Conservation (phyloP, 176 grass and related monocot genomes). For the Oryza officinalis region DNA sequence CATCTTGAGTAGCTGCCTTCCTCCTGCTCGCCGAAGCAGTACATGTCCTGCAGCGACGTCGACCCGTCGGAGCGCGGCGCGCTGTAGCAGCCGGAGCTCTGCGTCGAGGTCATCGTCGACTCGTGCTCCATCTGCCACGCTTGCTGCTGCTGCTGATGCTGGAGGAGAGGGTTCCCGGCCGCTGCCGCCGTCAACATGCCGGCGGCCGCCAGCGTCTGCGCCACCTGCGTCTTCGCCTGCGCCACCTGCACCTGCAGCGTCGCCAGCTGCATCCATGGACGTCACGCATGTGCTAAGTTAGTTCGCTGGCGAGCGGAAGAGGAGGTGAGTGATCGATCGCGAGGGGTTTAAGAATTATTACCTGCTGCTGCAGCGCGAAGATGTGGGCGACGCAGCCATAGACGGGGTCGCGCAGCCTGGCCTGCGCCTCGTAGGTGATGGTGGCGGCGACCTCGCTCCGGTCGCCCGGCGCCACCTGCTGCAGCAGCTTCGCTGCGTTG, state of each 20-base stretch:
- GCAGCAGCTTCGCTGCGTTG: slow-evolving; percentile 94
- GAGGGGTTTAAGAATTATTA: not conserved
- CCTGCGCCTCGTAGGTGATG: slow-evolving; percentile 90
- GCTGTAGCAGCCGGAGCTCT: slow-evolving; percentile 63
- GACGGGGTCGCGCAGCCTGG: slow-evolving; percentile 80
- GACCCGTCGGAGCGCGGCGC: slow-evolving; percentile 42
- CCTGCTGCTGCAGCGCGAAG: slow-evolving; percentile 92
- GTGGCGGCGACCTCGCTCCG: slow-evolving; percentile 83
- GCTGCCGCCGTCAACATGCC: not conserved
- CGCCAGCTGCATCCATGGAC: slow-evolving; percentile 21
- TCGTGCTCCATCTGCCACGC: slow-evolving; percentile 45
- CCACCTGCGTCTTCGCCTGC: slow-evolving; percentile 48
- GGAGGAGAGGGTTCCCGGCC: slow-evolving; percentile 12
- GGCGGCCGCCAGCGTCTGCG: slow-evolving; percentile 32
- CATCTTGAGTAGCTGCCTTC: slow-evolving; percentile 50
- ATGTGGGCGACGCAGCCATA: slow-evolving; percentile 94
- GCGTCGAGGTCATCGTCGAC: slow-evolving; percentile 53
- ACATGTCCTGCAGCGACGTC: slow-evolving; percentile 44
- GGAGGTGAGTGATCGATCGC: not conserved
- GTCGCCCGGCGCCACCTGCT: slow-evolving; percentile 62
- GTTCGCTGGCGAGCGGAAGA: not conserved
- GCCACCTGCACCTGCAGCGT: slow-evolving; percentile 46
- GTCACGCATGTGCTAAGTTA: not conserved
- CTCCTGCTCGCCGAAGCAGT: slow-evolving; percentile 63
- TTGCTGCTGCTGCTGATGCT: slow-evolving; percentile 24